Conservation (phyloP, 805 yeast species). For the Yarrowia divulgata region DNA sequence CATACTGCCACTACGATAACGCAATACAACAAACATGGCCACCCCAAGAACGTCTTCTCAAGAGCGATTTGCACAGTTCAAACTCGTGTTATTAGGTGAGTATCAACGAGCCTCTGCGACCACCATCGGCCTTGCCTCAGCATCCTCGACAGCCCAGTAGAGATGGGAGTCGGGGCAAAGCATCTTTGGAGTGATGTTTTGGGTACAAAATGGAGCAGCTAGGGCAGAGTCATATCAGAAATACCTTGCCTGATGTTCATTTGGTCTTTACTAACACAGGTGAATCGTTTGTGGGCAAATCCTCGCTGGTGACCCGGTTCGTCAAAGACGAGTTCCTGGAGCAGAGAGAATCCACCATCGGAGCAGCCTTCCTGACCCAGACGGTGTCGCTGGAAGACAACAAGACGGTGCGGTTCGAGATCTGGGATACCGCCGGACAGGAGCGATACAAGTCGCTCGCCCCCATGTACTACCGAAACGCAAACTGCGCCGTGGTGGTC, state of each 20-base stretch:
- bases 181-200: neutral
- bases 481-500: conserved; percentile 85
- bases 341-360: conserved; percentile 88
- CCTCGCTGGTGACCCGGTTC: conserved; percentile 82
- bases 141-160: neutral
- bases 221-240: neutral
- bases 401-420: conserved; percentile 58
- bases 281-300: conserved; percentile 84
- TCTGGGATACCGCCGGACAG: conserved; percentile 94
- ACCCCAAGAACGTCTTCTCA: conserved; percentile 48
- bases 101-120: conserved; percentile 9
- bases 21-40: conserved; percentile 38
- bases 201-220: neutral
- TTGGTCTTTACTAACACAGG: conserved; percentile 44
- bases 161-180: neutral
- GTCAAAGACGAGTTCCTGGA: conserved; percentile 73
- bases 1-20: conserved; percentile 19
- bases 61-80: conserved; percentile 59
- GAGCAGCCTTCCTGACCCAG: conserved; percentile 97
- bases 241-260: too few relatives aligned
- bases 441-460: conserved; percentile 83
- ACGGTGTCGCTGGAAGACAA: conserved; percentile 59
- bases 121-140: neutral
- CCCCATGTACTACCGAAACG: conserved; percentile 83
- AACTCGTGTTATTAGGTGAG: conserved; percentile 72